A percentile compares a stretch with the other conserved stretches of the same genome.
Conservation (phyloP, 805 yeast genomes). For the Wickerhamiella nectarea region DNA sequence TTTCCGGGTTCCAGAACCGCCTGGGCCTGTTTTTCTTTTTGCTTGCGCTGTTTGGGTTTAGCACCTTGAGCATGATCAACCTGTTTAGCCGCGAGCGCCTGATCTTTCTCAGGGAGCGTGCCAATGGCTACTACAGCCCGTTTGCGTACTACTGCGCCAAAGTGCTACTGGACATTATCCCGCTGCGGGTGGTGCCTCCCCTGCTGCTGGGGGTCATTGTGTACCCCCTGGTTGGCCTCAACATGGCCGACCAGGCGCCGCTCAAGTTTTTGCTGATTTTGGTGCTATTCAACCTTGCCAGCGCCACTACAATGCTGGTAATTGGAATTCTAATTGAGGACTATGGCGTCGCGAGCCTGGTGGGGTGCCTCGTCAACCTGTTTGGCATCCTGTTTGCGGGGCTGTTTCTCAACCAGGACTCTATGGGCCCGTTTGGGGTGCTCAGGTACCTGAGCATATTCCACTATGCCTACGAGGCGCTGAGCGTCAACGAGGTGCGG, state of each 20-base stretch:
- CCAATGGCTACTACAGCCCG: constrained; percentile 88
- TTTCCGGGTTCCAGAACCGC: constrained; percentile 92
- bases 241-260: constrained; percentile 62
- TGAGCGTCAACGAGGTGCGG: constrained; percentile 84
- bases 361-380: constrained; percentile 69
- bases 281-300: constrained; percentile 72
- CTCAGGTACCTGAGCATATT: constrained; percentile 77
- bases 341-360: constrained; percentile 81
- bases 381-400: constrained; percentile 90
- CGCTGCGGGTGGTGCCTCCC: constrained; percentile 88
- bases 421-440: constrained; percentile 38
- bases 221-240: constrained; percentile 83
- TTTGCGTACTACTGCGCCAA: constrained; percentile 74
- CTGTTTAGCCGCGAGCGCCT: constrained; percentile 80
- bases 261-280: constrained; percentile 54
- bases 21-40: constrained; percentile 86
- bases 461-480: constrained; percentile 91
- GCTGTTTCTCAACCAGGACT: constrained; percentile 72
- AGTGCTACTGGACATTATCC: constrained; percentile 81
- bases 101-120: constrained; percentile 82
- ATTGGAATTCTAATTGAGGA: constrained; percentile 81
- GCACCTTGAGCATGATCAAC: constrained; percentile 81
- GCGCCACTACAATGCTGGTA: constrained; percentile 70
- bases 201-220: constrained; percentile 61
- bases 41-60: constrained; percentile 84